Conservation (phyloP, 202 grass and related monocot genomes). For the Panicum hallii region DNA sequence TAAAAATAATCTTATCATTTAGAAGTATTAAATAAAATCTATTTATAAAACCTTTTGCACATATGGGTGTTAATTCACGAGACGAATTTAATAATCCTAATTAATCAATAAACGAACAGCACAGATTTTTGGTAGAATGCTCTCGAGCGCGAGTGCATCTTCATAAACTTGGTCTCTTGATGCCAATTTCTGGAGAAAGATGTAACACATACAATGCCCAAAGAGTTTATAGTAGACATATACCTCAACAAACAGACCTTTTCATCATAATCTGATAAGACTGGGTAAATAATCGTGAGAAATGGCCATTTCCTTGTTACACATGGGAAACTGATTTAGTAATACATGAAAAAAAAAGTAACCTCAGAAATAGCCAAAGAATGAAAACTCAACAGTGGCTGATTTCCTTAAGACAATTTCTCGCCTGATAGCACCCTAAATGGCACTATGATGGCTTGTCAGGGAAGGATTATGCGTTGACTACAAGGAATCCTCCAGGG, state of each 20-base stretch:
- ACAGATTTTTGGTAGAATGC: neutral
- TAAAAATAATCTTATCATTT: no score
- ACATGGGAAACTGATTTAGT: slow-evolving; percentile 23
- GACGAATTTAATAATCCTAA: no score
- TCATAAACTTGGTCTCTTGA: neutral
- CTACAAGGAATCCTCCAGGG: slow-evolving; percentile 8
- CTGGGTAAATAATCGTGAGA: slow-evolving; percentile 23
- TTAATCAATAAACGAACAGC: neutral
- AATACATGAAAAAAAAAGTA: slow-evolving; percentile 26
- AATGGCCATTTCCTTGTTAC: slow-evolving; percentile 36
- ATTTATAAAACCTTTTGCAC: no score
- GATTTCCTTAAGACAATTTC: slow-evolving; percentile 22
- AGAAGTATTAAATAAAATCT: no score
- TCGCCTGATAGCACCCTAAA: slow-evolving; percentile 23
- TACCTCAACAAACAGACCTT: neutral
- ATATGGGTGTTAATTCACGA: no score
- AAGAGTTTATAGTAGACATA: neutral
- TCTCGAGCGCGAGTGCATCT: neutral
- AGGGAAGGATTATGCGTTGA: slow-evolving; percentile 23
- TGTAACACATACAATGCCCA: neutral
- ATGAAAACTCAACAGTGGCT: slow-evolving; percentile 45
- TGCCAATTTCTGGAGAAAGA: neutral
- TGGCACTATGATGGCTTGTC: neutral
- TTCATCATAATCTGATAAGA: neutral
- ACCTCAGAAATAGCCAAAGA: slow-evolving; percentile 36